Conservation (phyloP, 192 early-diverging fungal species). For the Haplosporangium gracile region DNA sequence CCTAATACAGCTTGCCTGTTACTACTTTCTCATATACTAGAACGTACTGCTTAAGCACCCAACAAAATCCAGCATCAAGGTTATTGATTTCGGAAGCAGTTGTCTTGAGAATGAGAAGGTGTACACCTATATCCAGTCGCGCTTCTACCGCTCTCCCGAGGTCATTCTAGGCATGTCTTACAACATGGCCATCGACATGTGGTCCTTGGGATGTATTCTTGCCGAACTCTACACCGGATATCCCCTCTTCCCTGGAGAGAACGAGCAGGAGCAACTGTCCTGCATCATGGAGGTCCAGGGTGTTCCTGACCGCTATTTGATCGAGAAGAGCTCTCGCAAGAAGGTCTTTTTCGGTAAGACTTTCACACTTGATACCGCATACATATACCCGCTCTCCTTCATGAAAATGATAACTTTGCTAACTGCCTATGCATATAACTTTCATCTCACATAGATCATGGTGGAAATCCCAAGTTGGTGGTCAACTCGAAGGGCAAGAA, state of each 20-base stretch:
- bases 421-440: slow-evolving; percentile 21
- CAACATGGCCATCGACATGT: slow-evolving; percentile 96
- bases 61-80: slow-evolving; percentile 86
- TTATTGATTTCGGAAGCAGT: slow-evolving; percentile 98
- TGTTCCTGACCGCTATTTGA: slow-evolving; percentile 77
- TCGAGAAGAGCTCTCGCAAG: slow-evolving; percentile 84
- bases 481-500: slow-evolving; percentile 92
- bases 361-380: slow-evolving; percentile 10
- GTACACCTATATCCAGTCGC: slow-evolving; percentile 97
- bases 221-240: slow-evolving; percentile 92
- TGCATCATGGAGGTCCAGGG: slow-evolving; percentile 97
- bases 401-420: slow-evolving; percentile 15
- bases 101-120: slow-evolving; percentile 94
- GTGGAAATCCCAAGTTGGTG: slow-evolving; percentile 70
- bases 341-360: slow-evolving; percentile 90
- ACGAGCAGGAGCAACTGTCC: slow-evolving; percentile 95
- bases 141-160: slow-evolving; percentile 98
- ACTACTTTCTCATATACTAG: slow-evolving; percentile 28
- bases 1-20: neutral
- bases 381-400: neutral
- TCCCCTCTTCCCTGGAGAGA: slow-evolving; percentile 97
- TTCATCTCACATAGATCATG: slow-evolving; percentile 56
- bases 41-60: slow-evolving; percentile 89
- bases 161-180: slow-evolving; percentile 94
- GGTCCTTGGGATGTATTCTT: slow-evolving; percentile 96